A percentile compares a stretch with the other conserved stretches of the same genome.
Conservation (phyloP, 192 early-diverging fungal species). For the Coemansia sp. region DNA sequence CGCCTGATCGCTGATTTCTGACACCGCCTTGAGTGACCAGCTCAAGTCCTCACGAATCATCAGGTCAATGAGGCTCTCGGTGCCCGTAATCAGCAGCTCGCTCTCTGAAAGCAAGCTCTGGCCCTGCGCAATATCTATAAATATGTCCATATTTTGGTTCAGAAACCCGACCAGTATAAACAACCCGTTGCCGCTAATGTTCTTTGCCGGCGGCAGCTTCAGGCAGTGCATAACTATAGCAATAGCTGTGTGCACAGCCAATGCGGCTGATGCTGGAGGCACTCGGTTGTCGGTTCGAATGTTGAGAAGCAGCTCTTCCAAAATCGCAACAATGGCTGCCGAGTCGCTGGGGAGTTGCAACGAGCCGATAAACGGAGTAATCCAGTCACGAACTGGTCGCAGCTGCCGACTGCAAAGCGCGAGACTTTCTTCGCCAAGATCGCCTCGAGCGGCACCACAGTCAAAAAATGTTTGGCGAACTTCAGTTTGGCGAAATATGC, state of each 20-base stretch:
- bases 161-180: conserved; percentile 36
- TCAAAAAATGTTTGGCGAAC: conserved; percentile 16
- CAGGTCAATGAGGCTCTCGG: conserved; percentile 39
- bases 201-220: conserved; percentile 26
- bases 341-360: conserved; percentile 27
- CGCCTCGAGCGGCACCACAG: neutral
- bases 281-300: conserved; percentile 17
- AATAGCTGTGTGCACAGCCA: conserved; percentile 35
- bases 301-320: conserved; percentile 22
- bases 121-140: conserved; percentile 35
- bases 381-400: conserved; percentile 42
- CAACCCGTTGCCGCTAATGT: conserved; percentile 10
- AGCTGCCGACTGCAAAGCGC: conserved; percentile 17
- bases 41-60: conserved; percentile 40
- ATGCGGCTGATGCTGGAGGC: conserved; percentile 14
- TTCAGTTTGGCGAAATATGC: conserved; percentile 11
- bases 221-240: conserved; percentile 43
- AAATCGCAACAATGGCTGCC: conserved; percentile 22
- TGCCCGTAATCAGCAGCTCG: conserved; percentile 30
- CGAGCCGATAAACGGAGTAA: conserved; percentile 46
- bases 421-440: conserved; percentile 17
- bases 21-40: conserved; percentile 16
- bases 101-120: conserved; percentile 24
- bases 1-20: conserved; percentile 22
- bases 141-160: conserved; percentile 11